Evolutionary conservation across 352 stramenopile species (phyloP), one percentile per base, ranked within the genome.

Genomic region (Globisporangium perplexum): DNA sequence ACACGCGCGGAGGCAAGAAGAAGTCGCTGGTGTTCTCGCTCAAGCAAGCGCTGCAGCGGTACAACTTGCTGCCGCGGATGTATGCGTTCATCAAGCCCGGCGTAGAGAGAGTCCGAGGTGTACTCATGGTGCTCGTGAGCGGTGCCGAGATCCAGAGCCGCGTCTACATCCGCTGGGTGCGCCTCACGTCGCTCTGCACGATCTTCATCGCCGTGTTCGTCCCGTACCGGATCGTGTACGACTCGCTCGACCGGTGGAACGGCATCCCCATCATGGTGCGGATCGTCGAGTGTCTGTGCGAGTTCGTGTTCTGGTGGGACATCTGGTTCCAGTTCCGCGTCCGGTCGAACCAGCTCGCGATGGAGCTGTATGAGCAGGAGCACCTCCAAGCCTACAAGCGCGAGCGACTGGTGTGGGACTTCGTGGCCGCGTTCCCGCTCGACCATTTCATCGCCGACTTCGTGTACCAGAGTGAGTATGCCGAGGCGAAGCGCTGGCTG

Each of bases 311-410:
- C 44, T 82, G 63, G 66, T 45, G 57, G 24, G 74, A 86, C 23
- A 76, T 86, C 49, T 83, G 70, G 72, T 80, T 83, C 52, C 68
- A 83, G 35, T 88, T 84, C 36, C 70, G 74, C 11, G 68, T 83
- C n/a, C 51, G 63, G 3, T 59, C 62, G 24, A 86, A 73, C 55
- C 66, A 74, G 43, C 55, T 49, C 7, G 71, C 75, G 2, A 82
- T 86, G 71, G 75, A 84, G 28, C 47, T 86, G 14, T 84, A 83
- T 39, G 71, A 84, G 41, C 75, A 86, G 55, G 73, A 80, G 24
- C 75, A 86, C 30, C 48, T 81, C 3, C 42, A 72, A 12, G 53
- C 63, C 4, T 84, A 86, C 56, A 83, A 84, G 42, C 72, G 72
- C 6, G 74, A 86, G 26, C 65, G 72, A 3, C 47, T 86, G 4